Conservation (phyloP, 1,139 yeast species). For the Cylindricascospora bacillispora region DNA sequence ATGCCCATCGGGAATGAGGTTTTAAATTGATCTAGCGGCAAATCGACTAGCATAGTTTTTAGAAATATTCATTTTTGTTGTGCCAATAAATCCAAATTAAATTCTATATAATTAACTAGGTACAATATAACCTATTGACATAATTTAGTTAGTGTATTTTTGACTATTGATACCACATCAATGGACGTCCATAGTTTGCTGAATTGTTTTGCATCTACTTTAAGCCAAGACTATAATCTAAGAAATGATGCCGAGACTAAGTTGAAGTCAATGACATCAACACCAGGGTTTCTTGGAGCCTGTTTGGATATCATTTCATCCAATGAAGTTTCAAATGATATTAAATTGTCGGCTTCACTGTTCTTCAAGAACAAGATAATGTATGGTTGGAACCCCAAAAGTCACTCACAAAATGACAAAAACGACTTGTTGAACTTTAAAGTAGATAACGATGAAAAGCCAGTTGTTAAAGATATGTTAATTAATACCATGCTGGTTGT, state of each 20-base stretch:
- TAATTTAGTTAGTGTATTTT: too few species aligned
- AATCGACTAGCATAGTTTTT: too few species aligned
- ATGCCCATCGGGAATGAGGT: too few species aligned
- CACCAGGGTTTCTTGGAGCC: conserved; percentile 69
- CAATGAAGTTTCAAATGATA: conserved; percentile 39
- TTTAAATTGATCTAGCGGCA: too few species aligned
- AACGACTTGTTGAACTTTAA: conserved; percentile 23
- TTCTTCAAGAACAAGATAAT: conserved; percentile 70
- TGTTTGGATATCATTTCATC: conserved; percentile 66
- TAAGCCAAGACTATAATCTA: conserved; percentile 50
- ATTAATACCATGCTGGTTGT: conserved; percentile 30
- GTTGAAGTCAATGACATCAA: conserved; percentile 41
- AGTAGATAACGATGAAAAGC: conserved; percentile 60
- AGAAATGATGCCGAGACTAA: conserved; percentile 62
- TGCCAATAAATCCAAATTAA: too few species aligned
- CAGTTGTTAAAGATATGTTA: conserved; percentile 49
- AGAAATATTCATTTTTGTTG: too few species aligned
- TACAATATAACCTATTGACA: too few species aligned
- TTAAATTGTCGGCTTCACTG: conserved; percentile 73
- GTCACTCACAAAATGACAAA: conserved; percentile 11
- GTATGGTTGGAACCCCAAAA: conserved; percentile 44
- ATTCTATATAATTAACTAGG: too few species aligned
- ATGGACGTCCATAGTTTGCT: conserved; percentile 63
- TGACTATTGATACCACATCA: too few species aligned
- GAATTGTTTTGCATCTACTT: conserved; percentile 71